These are phyloP conservation scores for Andalucia godoyi DNA, from an alignment of 78 protist genomes.

Conservation along the genomic window DNA sequence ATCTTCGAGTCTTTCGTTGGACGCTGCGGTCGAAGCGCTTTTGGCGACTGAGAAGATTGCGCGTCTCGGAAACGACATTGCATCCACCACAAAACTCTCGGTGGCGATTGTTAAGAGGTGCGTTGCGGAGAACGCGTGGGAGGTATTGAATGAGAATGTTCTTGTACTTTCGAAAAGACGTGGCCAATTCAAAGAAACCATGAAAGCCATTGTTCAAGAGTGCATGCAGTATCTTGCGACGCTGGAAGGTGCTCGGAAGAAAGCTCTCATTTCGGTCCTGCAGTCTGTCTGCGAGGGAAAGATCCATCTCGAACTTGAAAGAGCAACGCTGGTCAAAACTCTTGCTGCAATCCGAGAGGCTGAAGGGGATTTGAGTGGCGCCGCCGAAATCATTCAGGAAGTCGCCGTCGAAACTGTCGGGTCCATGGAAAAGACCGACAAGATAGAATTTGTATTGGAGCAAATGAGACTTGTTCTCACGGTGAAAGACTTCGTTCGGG, in stretches of 20 bases:
- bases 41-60: constrained; percentile 15
- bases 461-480: constrained; percentile 1
- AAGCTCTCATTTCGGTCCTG: not conserved
- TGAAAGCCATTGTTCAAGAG: not conserved
- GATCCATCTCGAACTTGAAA: constrained; percentile 13
- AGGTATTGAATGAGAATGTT: not conserved
- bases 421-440: constrained; percentile 8
- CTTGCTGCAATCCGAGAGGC: not conserved
- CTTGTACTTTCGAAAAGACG: not conserved
- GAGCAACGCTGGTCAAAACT: not conserved
- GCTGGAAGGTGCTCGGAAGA: not conserved
- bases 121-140: not conserved
- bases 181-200: not conserved
- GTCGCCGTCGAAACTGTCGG: constrained; percentile 12
- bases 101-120: not conserved
- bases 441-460: not conserved
- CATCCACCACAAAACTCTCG: not conserved
- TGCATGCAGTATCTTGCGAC: not conserved
- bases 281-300: not conserved
- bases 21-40: not conserved
- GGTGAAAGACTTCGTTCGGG: not conserved
- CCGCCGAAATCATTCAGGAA: not conserved
- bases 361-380: not conserved
- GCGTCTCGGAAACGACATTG: constrained; percentile 1
- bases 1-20: too few relatives aligned